Evolutionary conservation across 805 yeast genomes (phyloP).

Genomic region (Phaffomyces thermotolerans): DNA sequence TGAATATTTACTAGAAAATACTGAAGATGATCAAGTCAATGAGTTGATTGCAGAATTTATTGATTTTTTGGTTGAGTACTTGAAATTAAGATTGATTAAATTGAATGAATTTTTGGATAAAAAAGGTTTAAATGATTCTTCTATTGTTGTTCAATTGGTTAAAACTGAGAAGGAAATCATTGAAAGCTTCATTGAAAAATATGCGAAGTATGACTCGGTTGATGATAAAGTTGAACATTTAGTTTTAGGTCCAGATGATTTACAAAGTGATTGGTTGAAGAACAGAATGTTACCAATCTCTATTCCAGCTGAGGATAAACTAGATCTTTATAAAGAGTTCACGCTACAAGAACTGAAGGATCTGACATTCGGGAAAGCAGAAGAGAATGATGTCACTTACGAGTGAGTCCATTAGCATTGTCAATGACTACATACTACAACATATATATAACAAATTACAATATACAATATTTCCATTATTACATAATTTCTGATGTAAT

Average conservation of each 20-base stretch:
- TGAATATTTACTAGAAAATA: constrained; percentile 8
- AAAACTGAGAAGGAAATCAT: constrained; percentile 13
- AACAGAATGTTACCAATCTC: constrained; percentile 18
- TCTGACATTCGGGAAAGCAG: constrained; percentile 3
- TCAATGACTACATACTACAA: too few relatives aligned
- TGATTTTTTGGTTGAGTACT: constrained; percentile 14
- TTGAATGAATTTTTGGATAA: constrained; percentile 5
- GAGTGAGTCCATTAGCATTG: neutral
- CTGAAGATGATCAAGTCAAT: constrained; percentile 17
- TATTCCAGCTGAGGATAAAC: constrained; percentile 7
- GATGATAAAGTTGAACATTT: constrained; percentile 13
- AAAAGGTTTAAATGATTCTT: neutral
- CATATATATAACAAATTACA: too few relatives aligned
- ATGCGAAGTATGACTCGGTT: neutral
- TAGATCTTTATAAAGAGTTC: constrained; percentile 8
- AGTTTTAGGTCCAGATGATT: constrained; percentile 16
- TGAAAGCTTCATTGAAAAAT: constrained; percentile 4
- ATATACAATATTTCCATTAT: too few relatives aligned
- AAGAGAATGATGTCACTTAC: constrained; percentile 5
- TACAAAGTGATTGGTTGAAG: constrained; percentile 20
- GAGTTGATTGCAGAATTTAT: constrained; percentile 15
- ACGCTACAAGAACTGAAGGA: constrained; percentile 3
- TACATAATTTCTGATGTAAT: too few relatives aligned
- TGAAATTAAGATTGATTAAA: constrained; percentile 3
- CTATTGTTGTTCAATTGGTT: constrained; percentile 15